Evolutionary conservation across 352 stramenopile species (phyloP), one percentile per base, ranked within the genome.

Genomic region (Globisporangium cystogenes): DNA sequence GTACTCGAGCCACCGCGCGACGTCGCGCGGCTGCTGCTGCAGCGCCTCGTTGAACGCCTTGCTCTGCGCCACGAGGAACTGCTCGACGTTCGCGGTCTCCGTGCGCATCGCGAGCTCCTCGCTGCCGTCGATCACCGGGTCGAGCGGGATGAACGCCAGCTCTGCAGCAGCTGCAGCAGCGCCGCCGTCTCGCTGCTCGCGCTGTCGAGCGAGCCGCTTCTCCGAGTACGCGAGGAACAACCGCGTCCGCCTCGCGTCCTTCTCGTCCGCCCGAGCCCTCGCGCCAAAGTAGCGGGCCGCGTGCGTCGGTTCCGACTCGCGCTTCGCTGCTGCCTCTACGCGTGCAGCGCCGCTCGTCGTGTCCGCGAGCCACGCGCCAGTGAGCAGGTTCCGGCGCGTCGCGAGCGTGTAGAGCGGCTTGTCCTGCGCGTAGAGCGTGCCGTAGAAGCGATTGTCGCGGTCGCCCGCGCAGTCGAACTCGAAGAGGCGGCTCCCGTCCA

Each of bases 191-290:
- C 31, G 20, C 36, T 53, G 47, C 33, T 46, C 48, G 31, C 33
- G 45, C 16, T 36, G 47, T 2, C 67, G 65, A 24, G 52, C 49
- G 21, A 77, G 41, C 7, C 81, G 65, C 44, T 79, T 82, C 29
- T 89, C 62, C 2, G 78, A 90, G 53, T 90, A 90, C 7, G 82
- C 82, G 35, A 92, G 53, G 57, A 82, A 79, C 14, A 89, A 40
- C 35, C 82, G 67, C 51, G 64, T 75, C 14, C 76, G 68, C 18
- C 65, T 55, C 24, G 51, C 51, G n/a, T 74, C 52, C 42, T 40
- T 67, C 48, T 89, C 76, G 24, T 60, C 43, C 36, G 71, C 62
- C 1, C 67, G 75, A 11, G 80, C 78, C 14, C 67, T 55, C 0
- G 53, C 5, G 1, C 76, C 74, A 53, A 89, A 91, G 54, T 90